Evolutionary conservation across 345 rosid species (phyloP).

Genomic region (Iberis pinnata): DNA sequence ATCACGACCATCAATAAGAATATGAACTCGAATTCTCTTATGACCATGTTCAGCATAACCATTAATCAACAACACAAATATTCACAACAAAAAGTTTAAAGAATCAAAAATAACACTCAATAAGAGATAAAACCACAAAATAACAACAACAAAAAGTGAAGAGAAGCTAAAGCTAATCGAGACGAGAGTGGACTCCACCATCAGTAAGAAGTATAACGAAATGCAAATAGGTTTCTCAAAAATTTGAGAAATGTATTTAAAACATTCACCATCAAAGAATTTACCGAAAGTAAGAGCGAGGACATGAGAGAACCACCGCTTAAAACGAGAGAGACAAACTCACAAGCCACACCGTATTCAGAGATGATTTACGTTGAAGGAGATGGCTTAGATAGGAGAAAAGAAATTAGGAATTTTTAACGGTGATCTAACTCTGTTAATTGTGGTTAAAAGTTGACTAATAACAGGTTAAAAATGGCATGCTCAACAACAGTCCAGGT

Average conservation of each 20-base stretch:
- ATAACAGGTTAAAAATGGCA: no score
- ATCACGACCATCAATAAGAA: slow-evolving; percentile 98
- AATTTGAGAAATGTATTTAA: slow-evolving; percentile 52
- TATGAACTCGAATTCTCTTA: slow-evolving; percentile 83
- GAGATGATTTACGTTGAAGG: no score
- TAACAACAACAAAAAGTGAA: not conserved
- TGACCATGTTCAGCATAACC: slow-evolving; percentile 81
- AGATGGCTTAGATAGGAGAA: no score
- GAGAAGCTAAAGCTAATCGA: slow-evolving; percentile 77
- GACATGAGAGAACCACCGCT: no score
- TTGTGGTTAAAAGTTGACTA: no score
- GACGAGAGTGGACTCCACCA: slow-evolving; percentile 95
- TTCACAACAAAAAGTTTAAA: not conserved
- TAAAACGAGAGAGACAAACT: no score
- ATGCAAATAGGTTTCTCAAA: slow-evolving; percentile 68
- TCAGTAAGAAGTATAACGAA: slow-evolving; percentile 83
- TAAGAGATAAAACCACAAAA: not conserved
- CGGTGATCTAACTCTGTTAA: no score
- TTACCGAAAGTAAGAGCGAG: slow-evolving; percentile 82
- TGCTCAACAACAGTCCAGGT: no score
- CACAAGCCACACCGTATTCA: no score
- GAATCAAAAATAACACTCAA: not conserved
- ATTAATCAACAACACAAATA: slow-evolving; percentile 57
- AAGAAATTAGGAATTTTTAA: no score
- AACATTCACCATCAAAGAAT: slow-evolving; percentile 78